Evolutionary conservation across 495 filamentous ascomycete species (phyloP), one percentile per base, ranked within the genome.

Genomic region (Daldinia concentrica): DNA sequence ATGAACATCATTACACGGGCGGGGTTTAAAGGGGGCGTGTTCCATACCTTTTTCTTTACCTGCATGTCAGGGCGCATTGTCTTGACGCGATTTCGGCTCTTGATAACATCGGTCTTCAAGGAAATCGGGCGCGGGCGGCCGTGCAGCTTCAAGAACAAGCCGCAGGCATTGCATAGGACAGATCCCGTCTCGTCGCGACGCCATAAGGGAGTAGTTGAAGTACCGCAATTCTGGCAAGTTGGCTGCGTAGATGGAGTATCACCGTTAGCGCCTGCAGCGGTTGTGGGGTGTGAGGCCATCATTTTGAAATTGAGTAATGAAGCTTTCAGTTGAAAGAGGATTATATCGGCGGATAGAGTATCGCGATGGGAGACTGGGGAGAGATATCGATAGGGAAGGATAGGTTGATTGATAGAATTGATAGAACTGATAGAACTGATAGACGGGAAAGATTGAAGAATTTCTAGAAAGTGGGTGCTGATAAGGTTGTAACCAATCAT

Each of bases 121-220:
- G 91, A 94, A 80, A 97, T 97, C 75, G 96, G 96, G 58, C 95
- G 90, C 69, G 96, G 89, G 22, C 93, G 89, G 67, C 93, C 93
- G 73, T 99, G 95, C 67, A 99, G 89, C 84, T 99, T 99, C 70
- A 99, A 85, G 82, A 97, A 99, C 43, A 99, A 82, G 57, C 95
- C 95, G 81, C 95, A 99, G 64, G 95, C 95, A 82, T 99, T 99
- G 88, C 95, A 99, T 45, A 99, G 92, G n/a, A 99, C 94, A 2
- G 93, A 92, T 66, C 95, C 95, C 62, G 89, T 86, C 83, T 99
- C 95, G 85, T 99, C 95, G 77, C 95, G 88, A 77, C 95, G 91
- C 95, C 95, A 99, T 72, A 99, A 85, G 52, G 95, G 95, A 39
- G 95, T 98, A 57, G 94, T 98, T 7, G 92, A 95, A 54, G 95